These are phyloP conservation scores for Cephaloascus albidus DNA, from an alignment of 805 yeast genomes.

Conservation along the genomic window DNA sequence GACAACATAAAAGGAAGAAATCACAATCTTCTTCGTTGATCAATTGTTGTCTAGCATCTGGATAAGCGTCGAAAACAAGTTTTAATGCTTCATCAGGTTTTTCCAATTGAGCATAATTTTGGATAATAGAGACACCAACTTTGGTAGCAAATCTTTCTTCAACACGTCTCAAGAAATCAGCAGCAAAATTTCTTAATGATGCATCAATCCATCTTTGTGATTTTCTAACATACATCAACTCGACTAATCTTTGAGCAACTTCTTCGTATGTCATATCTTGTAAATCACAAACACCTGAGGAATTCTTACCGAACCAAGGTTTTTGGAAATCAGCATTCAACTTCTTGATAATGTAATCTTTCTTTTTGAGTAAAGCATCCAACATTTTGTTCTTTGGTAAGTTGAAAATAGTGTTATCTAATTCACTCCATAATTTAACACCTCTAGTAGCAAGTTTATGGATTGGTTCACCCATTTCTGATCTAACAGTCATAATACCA, in stretches of 20 bases:
- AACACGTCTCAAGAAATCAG: slow-evolving; percentile 82
- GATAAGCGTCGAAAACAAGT: slow-evolving; percentile 56
- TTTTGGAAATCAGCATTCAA: slow-evolving; percentile 94
- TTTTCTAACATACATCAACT: slow-evolving; percentile 75
- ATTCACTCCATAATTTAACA: slow-evolving; percentile 93
- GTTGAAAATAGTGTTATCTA: slow-evolving; percentile 88
- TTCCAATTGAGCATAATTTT: slow-evolving; percentile 59
- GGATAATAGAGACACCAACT: slow-evolving; percentile 58
- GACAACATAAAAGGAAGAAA: slow-evolving; percentile 76
- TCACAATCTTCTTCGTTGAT: slow-evolving; percentile 94
- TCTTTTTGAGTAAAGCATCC: slow-evolving; percentile 75
- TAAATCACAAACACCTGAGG: slow-evolving; percentile 77
- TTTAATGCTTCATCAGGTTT: slow-evolving; percentile 56
- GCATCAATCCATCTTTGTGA: slow-evolving; percentile 83
- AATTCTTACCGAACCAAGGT: slow-evolving; percentile 89
- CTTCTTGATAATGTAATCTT: slow-evolving; percentile 72
- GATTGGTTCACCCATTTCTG: slow-evolving; percentile 99
- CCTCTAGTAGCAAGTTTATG: slow-evolving; percentile 98
- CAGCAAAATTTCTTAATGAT: slow-evolving; percentile 78
- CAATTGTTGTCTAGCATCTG: slow-evolving; percentile 71
- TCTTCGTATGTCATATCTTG: slow-evolving; percentile 95
- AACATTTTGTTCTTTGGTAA: slow-evolving; percentile 84
- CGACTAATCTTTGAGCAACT: slow-evolving; percentile 80
- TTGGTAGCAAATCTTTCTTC: slow-evolving; percentile 85
- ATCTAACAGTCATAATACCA: slow-evolving; percentile 91